Base-by-base conservation (phyloP, 73 alveolate genomes). In the Tetrahymena elliotti region DNA sequence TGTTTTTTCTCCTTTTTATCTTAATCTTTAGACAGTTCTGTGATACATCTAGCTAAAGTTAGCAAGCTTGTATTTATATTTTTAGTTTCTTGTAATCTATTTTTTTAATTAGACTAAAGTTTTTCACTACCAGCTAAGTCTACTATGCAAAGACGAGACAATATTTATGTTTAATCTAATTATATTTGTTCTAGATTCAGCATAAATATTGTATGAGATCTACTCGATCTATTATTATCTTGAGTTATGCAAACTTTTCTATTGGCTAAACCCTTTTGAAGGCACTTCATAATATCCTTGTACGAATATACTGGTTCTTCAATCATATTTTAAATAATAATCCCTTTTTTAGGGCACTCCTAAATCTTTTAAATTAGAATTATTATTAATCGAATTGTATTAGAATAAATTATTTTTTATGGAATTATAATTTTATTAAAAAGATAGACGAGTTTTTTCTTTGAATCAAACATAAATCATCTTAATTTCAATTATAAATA, bases 91-190 rank as follows among this genome's bases (percentile, higher is more conserved):
- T 97, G 97, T 41, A 97, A 95, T 24, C 99, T 97, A 94, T 98
- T 98, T 4, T 99, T 99, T 33, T 97, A 94, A 68, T 99, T 99
- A 93, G 98, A 98, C 92, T 97, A 97, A 35, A 98, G 97, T 94
- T 98, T 98, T 95, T 98, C 99, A 95, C 99, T 97, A 0, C 99
- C 99, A n/a, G 99, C 99, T 93, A 98, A 96, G 96, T 98, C 99
- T 35, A 98, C 99, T 93, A 98, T 96, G 96, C 98, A 98, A 92
- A 98, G 96, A 93, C 97, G 97, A 93, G 98, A 97, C 82, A 94
- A 96, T 96, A 95, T 97, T 93, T 83, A 95, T 52, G 97, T 95
- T 94, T 97, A 98, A 96, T 93, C 97, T 53, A 95, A 97, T 95
- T 95, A 97, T 95, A 95, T 97, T 98, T 94, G 98, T 83, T 97